Evolutionary conservation across 2,329 filamentous ascomycete genomes (phyloP), one percentile per base, ranked within the genome.

Genomic region (Alternaria atra): DNA sequence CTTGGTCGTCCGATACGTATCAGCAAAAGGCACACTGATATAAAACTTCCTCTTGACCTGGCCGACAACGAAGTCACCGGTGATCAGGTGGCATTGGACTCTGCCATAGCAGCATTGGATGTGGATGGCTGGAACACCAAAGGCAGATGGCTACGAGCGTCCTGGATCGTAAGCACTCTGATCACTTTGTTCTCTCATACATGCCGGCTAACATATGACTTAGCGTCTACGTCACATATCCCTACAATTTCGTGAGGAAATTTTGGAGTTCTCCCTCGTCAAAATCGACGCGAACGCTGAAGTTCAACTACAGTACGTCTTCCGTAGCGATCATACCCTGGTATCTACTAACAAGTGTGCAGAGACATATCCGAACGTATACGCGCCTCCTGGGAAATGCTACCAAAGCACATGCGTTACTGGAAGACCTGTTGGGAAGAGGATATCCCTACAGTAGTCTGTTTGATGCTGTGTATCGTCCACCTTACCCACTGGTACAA

Each of bases 61-160:
- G 65, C 68, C 13, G 74, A 77, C 47, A 64, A 72, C 17, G 71
- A 75, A 20, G 52, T 74, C 2, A 68, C 67, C 4, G 64, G 65
- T 27, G 61, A 71, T 10, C 75, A 62, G 25, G 50, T 57, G 9
- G 59, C 56, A 0, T 29, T 75, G 0, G 37, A 61, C 2, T 29
- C 50, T 23, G 73, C 73, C 3, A 70, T 71, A 25, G 46, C 60
- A 40, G 50, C 35, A 9, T 60, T 78, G 6, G 74, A 75, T 40
- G 34, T 55, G 8, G 62, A 73, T 15, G 74, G 74, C 3, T 78
- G 75, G 85, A 86, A 85, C 40, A 73, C 70, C 5, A 61, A 70
- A 37, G 58, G 66, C 5, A 63, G 63, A 20, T 71, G 71, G 60
- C 47, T 69, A 5, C 64, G 74, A 30, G 69, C 70, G n/a, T 68